Evolutionary conservation across 345 rosid species (phyloP), one percentile per base, ranked within the genome.

Genomic region (Aquilaria sinensis): DNA sequence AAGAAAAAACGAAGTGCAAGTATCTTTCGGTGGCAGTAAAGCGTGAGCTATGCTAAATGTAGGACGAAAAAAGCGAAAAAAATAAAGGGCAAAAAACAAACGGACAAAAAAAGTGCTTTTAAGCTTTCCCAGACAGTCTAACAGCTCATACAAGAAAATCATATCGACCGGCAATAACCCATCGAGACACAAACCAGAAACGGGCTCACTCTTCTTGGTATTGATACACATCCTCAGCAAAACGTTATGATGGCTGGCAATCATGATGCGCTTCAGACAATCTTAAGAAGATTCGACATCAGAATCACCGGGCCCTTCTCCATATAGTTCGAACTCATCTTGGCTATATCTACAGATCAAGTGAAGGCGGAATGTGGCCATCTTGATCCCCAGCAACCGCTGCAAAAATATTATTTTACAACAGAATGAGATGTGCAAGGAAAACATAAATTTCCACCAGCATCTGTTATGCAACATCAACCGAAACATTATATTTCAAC

Each of bases 311-410:
- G 61, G 78, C 47, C 82, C 92, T 74, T 81, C 92, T 37, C 65
- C 64, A 65, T 83, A 85, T 30, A 85, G 90, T 72, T 90, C 96
- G 32, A 90, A 87, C 58, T 85, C 96, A 67, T 73, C 81, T 9
- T 84, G 74, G 51, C 83, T 78, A 96, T 96, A 95, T 71, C 93
- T 74, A 80, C 96, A 82, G 60, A 87, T 67, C 75, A 95, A 78
- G 72, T 81, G 75, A 33, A 95, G 93, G 53, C 73, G 79, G 86
- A 95, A 91, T 29, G 92, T 84, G 45, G 99, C 96, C 97, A 91
- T 80, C 78, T 87, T 86, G 41, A 85, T 78, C n/a, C 92, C 97
- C 77, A 95, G 47, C 74, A 85, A 73, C 15, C 99, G 87, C 99
- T 95, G 92, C 83, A 80, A 62, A 53, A 31, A 11, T 12, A 30